Evolutionary conservation across 768 basidiomycete species (phyloP).

Genomic region (Russula foetens): DNA sequence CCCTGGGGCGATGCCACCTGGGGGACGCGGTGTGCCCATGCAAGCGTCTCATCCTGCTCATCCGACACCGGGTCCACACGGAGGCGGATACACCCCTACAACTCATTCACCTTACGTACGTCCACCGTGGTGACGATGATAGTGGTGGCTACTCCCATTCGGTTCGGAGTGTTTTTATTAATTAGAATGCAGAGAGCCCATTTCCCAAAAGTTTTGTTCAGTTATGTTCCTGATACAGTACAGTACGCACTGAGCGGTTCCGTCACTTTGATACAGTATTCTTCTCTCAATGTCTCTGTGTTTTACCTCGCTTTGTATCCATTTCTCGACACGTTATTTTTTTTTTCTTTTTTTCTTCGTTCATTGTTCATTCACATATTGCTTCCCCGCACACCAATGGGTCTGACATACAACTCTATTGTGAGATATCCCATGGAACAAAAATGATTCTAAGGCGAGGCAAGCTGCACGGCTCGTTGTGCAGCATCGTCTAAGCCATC

Average conservation of each 20-base stretch:
- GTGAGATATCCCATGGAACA: constrained; percentile 9
- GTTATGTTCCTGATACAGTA: neutral
- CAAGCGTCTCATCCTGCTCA: constrained; percentile 36
- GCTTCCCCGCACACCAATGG: neutral
- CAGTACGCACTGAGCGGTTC: neutral
- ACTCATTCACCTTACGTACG: constrained; percentile 7
- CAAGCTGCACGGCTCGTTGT: constrained; percentile 65
- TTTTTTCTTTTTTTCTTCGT: no score
- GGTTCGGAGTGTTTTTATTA: neutral
- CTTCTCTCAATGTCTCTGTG: neutral
- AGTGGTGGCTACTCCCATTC: neutral
- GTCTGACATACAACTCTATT: constrained; percentile 15
- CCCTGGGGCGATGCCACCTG: constrained; percentile 17
- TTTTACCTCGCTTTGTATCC: constrained; percentile 11
- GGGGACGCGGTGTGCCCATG: constrained; percentile 33
- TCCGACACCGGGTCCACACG: constrained; percentile 22
- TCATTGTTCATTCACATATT: neutral
- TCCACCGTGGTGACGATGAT: constrained; percentile 2
- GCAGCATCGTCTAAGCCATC: constrained; percentile 93
- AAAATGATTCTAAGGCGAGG: constrained; percentile 27
- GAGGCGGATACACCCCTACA: constrained; percentile 11
- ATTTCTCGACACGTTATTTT: constrained; percentile 9
- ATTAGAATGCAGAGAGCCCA: neutral
- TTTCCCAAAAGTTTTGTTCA: neutral
- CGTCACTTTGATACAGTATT: neutral